Base-by-base conservation (phyloP, 1,139 yeast species). In the Debaryomyces subglobosus region DNA sequence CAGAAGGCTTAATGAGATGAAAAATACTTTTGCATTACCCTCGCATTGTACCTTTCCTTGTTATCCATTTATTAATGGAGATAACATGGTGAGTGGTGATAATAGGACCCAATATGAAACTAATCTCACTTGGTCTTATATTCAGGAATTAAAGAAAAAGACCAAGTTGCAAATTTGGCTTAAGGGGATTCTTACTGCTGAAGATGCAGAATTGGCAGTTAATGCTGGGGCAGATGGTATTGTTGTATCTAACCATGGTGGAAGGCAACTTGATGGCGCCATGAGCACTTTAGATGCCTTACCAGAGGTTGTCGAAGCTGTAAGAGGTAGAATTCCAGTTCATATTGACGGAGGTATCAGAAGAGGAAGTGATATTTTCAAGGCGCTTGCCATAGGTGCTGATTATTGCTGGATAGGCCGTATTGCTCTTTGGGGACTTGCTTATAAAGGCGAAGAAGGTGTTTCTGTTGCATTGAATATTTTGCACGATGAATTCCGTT, bases 261-360 rank as follows among this genome's bases (percentile, higher is more conserved):
- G 81, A 13, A 64, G 81, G 45, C 78, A 77, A 46, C 59, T 77
- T 49, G 81, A 77, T 45, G 69, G 65, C 25, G 65, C 77, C 3
- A 66, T 68, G 44, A 68, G 79, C 0, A 71, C 81, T 1, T 61
- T 77, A 34, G 69, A 73, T 34, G 37, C 37, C 1, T 34, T 34
- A 12, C 37, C 37, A 18, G 37, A 34, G 52, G 69, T 74, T 7
- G 61, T 77, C 43, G 74, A 72, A 3, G 78, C 74, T 49, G 63
- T 69, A 57, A 54, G 70, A 56, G 56, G 53, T 9, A 67, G 65
- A 42, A 54, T 71, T 5, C 37, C 37, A 75, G 61, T 77, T 8
- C 76, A 67, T 53, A 59, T 78, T 15, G 82, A 78, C 56, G 81
- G 81, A n/a, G 82, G 82, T 20, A 70, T 78, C 43, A 63, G 76